Percentiles rank a stretch among this genome's conserved stretches.
These are phyloP conservation scores for Bisporella sp. DNA, from an alignment of 2,329 filamentous ascomycete genomes.

Conservation along the genomic window DNA sequence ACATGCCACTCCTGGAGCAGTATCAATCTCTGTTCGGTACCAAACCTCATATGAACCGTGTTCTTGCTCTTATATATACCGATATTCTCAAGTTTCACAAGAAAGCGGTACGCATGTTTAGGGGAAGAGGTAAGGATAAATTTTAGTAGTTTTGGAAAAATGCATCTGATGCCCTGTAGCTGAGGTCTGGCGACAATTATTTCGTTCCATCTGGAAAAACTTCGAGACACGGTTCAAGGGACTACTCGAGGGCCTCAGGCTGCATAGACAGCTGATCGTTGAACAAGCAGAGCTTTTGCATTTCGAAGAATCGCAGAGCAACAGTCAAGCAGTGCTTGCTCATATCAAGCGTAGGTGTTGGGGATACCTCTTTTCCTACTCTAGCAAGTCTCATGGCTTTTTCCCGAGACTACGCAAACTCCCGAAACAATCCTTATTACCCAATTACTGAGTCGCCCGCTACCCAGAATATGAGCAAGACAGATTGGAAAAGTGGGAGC, in stretches of 20 bases:
- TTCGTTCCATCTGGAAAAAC: constrained; percentile 27
- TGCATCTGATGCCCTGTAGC: constrained; percentile 11
- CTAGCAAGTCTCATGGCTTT: too few species aligned
- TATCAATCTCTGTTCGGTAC: constrained; percentile 27
- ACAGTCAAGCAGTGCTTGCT: background rate
- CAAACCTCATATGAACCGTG: constrained; percentile 23
- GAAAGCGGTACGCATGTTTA: constrained; percentile 26
- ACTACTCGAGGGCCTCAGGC: constrained; percentile 23
- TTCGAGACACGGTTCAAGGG: constrained; percentile 24
- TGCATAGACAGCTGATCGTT: constrained; percentile 24
- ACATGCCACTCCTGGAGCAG: constrained; percentile 28
- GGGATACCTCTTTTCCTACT: too few species aligned
- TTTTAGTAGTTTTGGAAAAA: background rate
- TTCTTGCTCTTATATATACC: constrained; percentile 29
- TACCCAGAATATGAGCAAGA: constrained; percentile 1
- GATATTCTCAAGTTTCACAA: constrained; percentile 34
- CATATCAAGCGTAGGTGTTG: constrained; percentile 8
- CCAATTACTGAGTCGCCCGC: constrained; percentile 10
- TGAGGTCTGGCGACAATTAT: constrained; percentile 24
- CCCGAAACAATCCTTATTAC: background rate
- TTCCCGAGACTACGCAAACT: too few species aligned
- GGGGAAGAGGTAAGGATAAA: constrained; percentile 13
- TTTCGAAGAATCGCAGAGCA: constrained; percentile 1
- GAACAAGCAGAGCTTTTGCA: constrained; percentile 22
- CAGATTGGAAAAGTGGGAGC: constrained; percentile 15